Conservation (phyloP, 1,284 basidiomycete species). For the Ustilago hordei region DNA sequence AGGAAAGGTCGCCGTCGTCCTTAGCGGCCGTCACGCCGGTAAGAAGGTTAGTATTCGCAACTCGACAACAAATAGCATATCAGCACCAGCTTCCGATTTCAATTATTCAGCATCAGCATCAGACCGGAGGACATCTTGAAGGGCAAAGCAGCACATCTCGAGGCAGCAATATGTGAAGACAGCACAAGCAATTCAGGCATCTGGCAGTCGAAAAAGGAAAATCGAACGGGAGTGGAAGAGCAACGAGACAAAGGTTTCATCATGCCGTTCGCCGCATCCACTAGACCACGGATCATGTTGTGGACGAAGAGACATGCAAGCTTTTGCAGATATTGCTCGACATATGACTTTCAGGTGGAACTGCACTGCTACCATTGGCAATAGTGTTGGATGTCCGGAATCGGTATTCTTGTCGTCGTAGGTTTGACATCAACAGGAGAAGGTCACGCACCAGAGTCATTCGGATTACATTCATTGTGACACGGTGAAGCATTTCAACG, state of each 20-base stretch:
- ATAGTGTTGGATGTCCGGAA: no score
- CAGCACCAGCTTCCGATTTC: slow-evolving; percentile 22
- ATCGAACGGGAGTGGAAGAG: background rate
- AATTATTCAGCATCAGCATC: background rate
- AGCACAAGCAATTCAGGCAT: background rate
- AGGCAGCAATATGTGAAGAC: background rate
- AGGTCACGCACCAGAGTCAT: background rate
- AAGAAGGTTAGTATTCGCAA: slow-evolving; percentile 65
- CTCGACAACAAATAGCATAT: slow-evolving; percentile 10
- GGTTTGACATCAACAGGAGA: no score
- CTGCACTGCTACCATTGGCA: no score
- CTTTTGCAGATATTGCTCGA: background rate
- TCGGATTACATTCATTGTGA: background rate
- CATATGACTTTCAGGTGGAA: background rate
- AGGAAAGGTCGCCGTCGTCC: slow-evolving; percentile 82
- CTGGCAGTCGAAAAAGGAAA: background rate
- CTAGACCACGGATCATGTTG: background rate
- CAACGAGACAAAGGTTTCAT: background rate
- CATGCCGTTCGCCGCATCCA: background rate
- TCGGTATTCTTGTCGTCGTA: no score
- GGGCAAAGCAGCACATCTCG: background rate
- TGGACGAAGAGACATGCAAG: background rate
- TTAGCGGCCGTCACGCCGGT: slow-evolving; percentile 69
- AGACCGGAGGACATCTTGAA: background rate
- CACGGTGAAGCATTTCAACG: background rate